These are phyloP conservation scores for Teunomyces lycoperdinae DNA, from an alignment of 805 yeast genomes.

Conservation along the genomic window DNA sequence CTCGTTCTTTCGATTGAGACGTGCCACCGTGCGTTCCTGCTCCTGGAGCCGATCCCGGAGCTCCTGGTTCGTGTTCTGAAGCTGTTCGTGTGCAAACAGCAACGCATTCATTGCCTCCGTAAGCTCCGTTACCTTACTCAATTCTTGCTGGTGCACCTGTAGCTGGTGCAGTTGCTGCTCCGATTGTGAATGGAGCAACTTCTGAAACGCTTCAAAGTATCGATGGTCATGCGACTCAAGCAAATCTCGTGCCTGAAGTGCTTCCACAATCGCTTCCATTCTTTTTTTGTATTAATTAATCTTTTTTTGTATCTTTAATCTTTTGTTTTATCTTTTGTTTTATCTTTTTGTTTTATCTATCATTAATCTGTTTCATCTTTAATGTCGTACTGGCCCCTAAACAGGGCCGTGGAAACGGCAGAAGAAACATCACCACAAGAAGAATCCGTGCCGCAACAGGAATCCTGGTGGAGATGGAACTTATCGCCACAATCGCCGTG, in stretches of 20 bases:
- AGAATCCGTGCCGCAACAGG: neutral
- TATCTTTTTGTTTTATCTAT: neutral
- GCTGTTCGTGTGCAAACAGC: conserved; percentile 4
- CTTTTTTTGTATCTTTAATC: neutral
- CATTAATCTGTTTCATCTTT: neutral
- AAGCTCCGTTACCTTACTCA: neutral
- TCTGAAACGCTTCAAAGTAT: conserved; percentile 33
- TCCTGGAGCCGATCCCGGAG: conserved; percentile 9
- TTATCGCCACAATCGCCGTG: neutral
- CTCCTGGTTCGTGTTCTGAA: conserved; percentile 1
- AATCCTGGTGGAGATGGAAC: conserved; percentile 1
- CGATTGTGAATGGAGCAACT: conserved; percentile 18
- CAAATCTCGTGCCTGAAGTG: conserved; percentile 28
- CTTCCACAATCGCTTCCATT: conserved; percentile 20
- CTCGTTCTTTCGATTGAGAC: conserved; percentile 18
- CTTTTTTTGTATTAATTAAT: neutral
- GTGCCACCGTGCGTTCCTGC: conserved; percentile 15
- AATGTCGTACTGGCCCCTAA: conserved; percentile 2
- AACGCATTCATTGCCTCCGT: conserved; percentile 6
- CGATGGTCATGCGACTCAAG: conserved; percentile 29
- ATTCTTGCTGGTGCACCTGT: neutral
- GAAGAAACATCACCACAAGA: neutral
- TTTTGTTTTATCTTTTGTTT: neutral
- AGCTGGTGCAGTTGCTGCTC: conserved; percentile 3
- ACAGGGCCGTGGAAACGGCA: neutral